Evolutionary conservation across 192 early-diverging fungal genomes (phyloP).

Genomic region (Linnemannia zychae): DNA sequence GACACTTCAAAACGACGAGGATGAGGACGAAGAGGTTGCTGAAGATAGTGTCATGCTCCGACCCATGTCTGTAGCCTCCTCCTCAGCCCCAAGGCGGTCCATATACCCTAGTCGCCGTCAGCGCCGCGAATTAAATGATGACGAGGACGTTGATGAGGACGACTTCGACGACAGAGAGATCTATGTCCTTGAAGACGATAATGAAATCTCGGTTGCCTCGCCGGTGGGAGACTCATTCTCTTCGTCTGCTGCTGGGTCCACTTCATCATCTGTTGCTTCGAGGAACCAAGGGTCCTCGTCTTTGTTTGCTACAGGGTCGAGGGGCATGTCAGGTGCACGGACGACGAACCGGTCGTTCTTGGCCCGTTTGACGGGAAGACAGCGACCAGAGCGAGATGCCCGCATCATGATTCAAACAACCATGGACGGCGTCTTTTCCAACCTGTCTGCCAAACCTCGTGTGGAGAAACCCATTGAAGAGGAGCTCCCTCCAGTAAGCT

Average conservation of each 20-base stretch:
- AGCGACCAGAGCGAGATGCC: slow-evolving; percentile 33
- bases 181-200: slow-evolving; percentile 5
- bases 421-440: slow-evolving; percentile 49
- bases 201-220: slow-evolving; percentile 34
- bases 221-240: slow-evolving; percentile 11
- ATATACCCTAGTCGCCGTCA: slow-evolving; percentile 6
- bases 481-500: slow-evolving; percentile 47
- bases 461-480: slow-evolving; percentile 49
- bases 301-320: not conserved
- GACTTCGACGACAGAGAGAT: slow-evolving; percentile 11
- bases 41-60: slow-evolving; percentile 46
- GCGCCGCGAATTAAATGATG: not conserved
- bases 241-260: not conserved
- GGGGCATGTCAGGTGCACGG: slow-evolving; percentile 13
- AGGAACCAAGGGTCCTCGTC: not conserved
- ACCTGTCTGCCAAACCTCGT: slow-evolving; percentile 41
- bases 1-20: slow-evolving; percentile 26
- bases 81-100: not conserved
- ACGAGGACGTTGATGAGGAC: slow-evolving; percentile 14
- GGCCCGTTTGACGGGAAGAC: slow-evolving; percentile 35
- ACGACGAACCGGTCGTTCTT: slow-evolving; percentile 42
- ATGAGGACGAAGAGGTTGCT: slow-evolving; percentile 23
- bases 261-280: not conserved
- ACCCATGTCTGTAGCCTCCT: slow-evolving; percentile 20
- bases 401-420: slow-evolving; percentile 37